Base-by-base conservation (phyloP, 2,329 filamentous ascomycete species). In the Paraphaeosphaeria sporulosa region DNA sequence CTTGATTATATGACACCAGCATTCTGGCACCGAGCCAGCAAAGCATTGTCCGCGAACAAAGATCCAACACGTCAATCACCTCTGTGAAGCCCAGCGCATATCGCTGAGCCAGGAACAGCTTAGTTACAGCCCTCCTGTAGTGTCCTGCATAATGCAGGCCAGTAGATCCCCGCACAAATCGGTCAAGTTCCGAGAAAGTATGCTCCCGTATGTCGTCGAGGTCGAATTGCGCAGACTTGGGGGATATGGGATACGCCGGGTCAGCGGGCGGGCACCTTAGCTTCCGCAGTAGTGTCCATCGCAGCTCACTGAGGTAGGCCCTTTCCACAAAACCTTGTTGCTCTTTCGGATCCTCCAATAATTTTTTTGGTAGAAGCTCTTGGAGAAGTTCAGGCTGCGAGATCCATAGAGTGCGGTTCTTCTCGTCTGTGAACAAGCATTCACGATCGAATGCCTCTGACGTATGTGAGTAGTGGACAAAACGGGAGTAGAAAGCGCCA, bases 41-140 rank as follows among this genome's bases (percentile, higher is more conserved):
- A 84, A 88, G 23, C 81, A 85, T 1, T 90, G 92, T 0, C 82
- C 86, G 53, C 89, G 95, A 65, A 83, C 89, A 48, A 87, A 91
- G 1, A 86, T 97, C 52, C 85, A 88, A 63, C 91, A 90, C 71
- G 89, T 96, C 66, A 87, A 81, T 58, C 19, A 79, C 38, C 3
- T 72, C 72, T 6, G 76, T 68, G 7, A 80, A 71, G 1, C 80
- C 79, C 6, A 79, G 67, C 3, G 72, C 69, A 25, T 78, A 71
- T 2, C 79, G 68, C 60, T 81, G 74, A 2, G 80, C 80, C 3
- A 83, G 61, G 61, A 83, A 82, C 0, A 80, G 56, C 61, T 79
- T 79, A 3, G 75, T 75, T 10, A 75, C 74, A 5, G 69, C 71
- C 40, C 76, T 71, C 36, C 79, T 68, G 60, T 83, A 83, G 1